Evolutionary conservation across 345 rosid genomes (phyloP), one percentile per base, ranked within the genome.

Genomic region (Populus nigra): DNA sequence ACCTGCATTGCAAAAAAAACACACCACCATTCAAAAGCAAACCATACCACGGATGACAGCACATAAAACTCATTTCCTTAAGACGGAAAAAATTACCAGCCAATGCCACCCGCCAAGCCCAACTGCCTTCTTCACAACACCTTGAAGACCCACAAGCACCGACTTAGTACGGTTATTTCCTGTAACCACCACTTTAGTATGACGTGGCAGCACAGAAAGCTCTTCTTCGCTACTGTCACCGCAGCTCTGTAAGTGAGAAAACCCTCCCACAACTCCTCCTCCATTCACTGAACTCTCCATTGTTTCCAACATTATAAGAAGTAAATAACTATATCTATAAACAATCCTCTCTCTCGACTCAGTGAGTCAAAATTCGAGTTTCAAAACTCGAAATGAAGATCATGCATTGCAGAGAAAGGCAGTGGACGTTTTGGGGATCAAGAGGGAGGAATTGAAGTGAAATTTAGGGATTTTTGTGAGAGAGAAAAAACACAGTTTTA

Each of bases 31-130:
- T 36, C 25, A 47, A 49, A 35, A 71, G 71, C 55, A 33, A 4
- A 31, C 31, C 25, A 50, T 62, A 33, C 81, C 29, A 2, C 62
- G 66, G 43, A 65, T 15, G 27, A 11, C 20, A 49, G 8, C 7
- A 12, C 31, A 41, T 50, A 38, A 67, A 76, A 55, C 72, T 55
- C 78, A 65, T 65, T 76, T 43, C 43, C 76, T 10, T 0, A 27
- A 17, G 63, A 2, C 27, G 18, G 80, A 16, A 68, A 65, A 7
- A 80, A 35, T 84, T 75, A 94, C 98, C 91, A 94, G 97, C 98
- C 98, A 94, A 88, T 94, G 97, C 97, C 98, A 94, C 13, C 98
- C 98, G 55, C 98, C 98, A 69, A 90, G 93, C 4, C 98, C 97
- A 73, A 94, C 97, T 35, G 98, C 98, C 84, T 94, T 94, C 85